These are phyloP conservation scores for Taphrina sp. DNA, from an alignment of 1,139 yeast genomes.

Conservation along the genomic window DNA sequence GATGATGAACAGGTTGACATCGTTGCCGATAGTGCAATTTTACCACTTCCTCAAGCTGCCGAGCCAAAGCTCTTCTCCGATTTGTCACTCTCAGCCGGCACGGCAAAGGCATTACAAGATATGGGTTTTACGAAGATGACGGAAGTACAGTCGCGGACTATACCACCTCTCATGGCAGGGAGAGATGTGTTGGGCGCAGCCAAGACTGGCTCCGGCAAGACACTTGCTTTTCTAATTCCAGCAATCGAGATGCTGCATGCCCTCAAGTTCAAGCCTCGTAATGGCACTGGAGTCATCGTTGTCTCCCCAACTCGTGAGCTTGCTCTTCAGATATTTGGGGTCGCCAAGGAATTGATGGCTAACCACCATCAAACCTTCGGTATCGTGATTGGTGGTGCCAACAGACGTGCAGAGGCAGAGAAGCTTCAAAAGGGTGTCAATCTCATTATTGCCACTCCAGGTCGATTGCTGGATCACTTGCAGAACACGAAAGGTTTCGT, in stretches of 20 bases:
- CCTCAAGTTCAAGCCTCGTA: conserved; percentile 84
- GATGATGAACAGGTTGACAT: conserved; percentile 9
- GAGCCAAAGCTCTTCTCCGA: conserved; percentile 49
- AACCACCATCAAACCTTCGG: conserved; percentile 93
- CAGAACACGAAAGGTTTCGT: conserved; percentile 94
- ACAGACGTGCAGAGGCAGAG: conserved; percentile 95
- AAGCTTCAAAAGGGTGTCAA: conserved; percentile 92
- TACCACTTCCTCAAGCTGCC: conserved; percentile 32
- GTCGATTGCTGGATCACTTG: conserved; percentile 90
- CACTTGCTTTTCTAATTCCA: conserved; percentile 90
- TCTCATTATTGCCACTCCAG: conserved; percentile 93
- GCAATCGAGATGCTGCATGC: conserved; percentile 90
- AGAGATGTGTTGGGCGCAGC: conserved; percentile 97
- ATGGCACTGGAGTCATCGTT: conserved; percentile 85
- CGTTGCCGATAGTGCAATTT: conserved; percentile 26
- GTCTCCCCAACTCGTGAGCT: conserved; percentile 88
- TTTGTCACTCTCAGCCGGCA: conserved; percentile 74
- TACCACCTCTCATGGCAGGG: conserved; percentile 92
- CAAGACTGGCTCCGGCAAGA: conserved; percentile 97
- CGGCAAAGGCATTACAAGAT: conserved; percentile 67
- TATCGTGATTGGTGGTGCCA: conserved; percentile 97
- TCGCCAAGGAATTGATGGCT: conserved; percentile 88
- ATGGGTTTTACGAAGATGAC: conserved; percentile 94
- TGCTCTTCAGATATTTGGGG: conserved; percentile 95
- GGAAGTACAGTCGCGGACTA: conserved; percentile 86